Evolutionary conservation across 2,329 filamentous ascomycete genomes (phyloP).

Genomic region (Tolypocladium pustulatum): DNA sequence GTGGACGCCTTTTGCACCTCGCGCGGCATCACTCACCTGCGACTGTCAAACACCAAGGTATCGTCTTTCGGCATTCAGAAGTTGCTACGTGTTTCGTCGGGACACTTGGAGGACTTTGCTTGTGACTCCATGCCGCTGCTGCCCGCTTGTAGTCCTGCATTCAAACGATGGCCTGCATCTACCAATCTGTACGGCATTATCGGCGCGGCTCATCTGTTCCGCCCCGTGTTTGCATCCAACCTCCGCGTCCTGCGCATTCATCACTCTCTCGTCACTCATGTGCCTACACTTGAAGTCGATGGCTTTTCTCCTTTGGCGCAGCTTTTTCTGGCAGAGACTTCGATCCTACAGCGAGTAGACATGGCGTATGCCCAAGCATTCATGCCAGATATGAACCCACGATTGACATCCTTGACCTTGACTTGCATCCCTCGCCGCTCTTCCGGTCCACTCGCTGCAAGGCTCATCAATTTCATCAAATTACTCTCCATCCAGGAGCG

Average conservation of each 20-base stretch:
- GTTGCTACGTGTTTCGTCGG: constrained; percentile 31
- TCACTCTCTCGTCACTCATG: constrained; percentile 48
- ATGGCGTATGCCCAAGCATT: constrained; percentile 37
- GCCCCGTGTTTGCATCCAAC: constrained; percentile 42
- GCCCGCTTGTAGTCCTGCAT: constrained; percentile 3
- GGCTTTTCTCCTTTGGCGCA: constrained; percentile 24
- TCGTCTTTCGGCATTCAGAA: constrained; percentile 30
- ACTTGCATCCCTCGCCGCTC: constrained; percentile 45
- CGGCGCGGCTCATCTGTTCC: constrained; percentile 35
- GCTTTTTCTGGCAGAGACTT: constrained; percentile 33
- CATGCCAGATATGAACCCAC: constrained; percentile 45
- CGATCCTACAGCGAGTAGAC: constrained; percentile 30
- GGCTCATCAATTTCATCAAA: constrained; percentile 36
- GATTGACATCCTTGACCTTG: constrained; percentile 40
- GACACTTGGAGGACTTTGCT: constrained; percentile 41
- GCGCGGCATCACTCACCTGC: constrained; percentile 39
- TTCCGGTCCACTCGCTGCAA: constrained; percentile 35
- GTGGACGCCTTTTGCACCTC: constrained; percentile 9
- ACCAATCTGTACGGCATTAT: constrained; percentile 31
- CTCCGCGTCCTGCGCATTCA: constrained; percentile 44
- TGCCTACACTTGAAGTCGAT: constrained; percentile 32
- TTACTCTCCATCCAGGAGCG: constrained; percentile 38
- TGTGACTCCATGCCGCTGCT: constrained; percentile 32
- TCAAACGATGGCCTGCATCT: constrained; percentile 15
- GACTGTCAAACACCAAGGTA: constrained; percentile 38